phyloP scores from a whole-genome alignment of 2,329 filamentous ascomycete species.

The Pseudopyricularia javanii region DNA sequence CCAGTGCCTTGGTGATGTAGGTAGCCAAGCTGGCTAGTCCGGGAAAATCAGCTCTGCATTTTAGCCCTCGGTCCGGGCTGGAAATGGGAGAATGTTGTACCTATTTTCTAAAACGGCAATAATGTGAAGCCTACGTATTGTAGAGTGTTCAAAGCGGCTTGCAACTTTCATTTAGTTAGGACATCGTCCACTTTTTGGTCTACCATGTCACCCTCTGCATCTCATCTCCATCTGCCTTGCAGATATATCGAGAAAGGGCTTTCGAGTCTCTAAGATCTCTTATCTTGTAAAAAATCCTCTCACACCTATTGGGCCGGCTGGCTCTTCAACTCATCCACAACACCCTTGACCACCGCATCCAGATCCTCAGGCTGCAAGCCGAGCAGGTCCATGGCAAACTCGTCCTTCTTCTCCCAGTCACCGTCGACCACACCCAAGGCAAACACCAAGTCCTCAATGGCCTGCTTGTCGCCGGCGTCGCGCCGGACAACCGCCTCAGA shows the following conservation, averaged over 20 bases:
- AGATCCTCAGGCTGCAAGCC: constrained; percentile 32
- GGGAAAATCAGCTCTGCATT: not conserved
- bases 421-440: constrained; percentile 33
- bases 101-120: no score
- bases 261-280: no score
- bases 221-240: no score
- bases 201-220: no score
- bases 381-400: constrained; percentile 33
- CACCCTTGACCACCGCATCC: constrained; percentile 26
- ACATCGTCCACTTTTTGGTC: no score
- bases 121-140: no score
- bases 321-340: constrained; percentile 3
- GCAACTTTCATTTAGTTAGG: no score
- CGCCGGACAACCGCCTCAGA: constrained; percentile 20
- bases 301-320: not conserved
- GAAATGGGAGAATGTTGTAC: not conserved
- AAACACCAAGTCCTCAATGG: constrained; percentile 35
- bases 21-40: no score
- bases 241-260: no score
- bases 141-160: no score
- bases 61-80: not conserved
- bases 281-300: no score
- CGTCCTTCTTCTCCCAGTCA: constrained; percentile 31
- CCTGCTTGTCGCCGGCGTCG: constrained; percentile 22
- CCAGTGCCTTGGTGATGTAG: not conserved